Percentiles rank a stretch among this genome's conserved stretches.
These are phyloP conservation scores for Marsdenia floribunda DNA, from an alignment of 257 asterid species.

Conservation along the genomic window DNA sequence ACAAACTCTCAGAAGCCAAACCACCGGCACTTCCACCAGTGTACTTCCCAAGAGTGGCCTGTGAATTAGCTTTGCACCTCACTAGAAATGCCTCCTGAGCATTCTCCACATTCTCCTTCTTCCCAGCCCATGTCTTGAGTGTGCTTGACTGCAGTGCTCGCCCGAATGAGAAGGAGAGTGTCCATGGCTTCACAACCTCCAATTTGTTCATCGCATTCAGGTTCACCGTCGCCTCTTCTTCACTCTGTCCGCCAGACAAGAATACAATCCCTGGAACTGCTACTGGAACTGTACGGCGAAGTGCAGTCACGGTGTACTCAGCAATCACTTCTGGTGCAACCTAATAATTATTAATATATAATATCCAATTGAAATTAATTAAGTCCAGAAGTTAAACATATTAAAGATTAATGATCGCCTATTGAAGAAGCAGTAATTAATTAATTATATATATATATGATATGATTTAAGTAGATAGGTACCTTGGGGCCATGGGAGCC, in stretches of 20 bases:
- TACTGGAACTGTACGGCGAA: slow-evolving; percentile 73
- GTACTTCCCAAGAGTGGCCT: slow-evolving; percentile 67
- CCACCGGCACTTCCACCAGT: slow-evolving; percentile 50
- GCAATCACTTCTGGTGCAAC: slow-evolving; percentile 71
- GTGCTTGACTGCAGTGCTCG: slow-evolving; percentile 82
- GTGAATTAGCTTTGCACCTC: slow-evolving; percentile 80
- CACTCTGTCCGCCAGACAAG: slow-evolving; percentile 87
- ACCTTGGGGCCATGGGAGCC: slow-evolving; percentile 84
- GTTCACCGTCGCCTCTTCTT: slow-evolving; percentile 74
- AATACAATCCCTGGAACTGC: slow-evolving; percentile 91
- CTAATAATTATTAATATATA: slow-evolving; percentile 18
- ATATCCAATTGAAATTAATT: too few species aligned
- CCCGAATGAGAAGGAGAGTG: slow-evolving; percentile 71
- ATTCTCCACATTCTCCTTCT: slow-evolving; percentile 62
- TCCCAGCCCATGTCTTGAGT: slow-evolving; percentile 73
- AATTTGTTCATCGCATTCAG: slow-evolving; percentile 69
- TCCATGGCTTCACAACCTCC: slow-evolving; percentile 73
- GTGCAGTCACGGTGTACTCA: slow-evolving; percentile 61
- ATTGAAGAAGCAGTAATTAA: too few species aligned
- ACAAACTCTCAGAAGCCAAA: slow-evolving; percentile 63
- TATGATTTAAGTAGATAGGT: neutral
- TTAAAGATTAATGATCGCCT: too few species aligned
- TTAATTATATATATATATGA: too few species aligned
- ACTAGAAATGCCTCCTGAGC: slow-evolving; percentile 62
- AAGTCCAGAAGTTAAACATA: too few species aligned